Conservation (phyloP, 805 yeast genomes). For the Monosporozyma servazzii region DNA sequence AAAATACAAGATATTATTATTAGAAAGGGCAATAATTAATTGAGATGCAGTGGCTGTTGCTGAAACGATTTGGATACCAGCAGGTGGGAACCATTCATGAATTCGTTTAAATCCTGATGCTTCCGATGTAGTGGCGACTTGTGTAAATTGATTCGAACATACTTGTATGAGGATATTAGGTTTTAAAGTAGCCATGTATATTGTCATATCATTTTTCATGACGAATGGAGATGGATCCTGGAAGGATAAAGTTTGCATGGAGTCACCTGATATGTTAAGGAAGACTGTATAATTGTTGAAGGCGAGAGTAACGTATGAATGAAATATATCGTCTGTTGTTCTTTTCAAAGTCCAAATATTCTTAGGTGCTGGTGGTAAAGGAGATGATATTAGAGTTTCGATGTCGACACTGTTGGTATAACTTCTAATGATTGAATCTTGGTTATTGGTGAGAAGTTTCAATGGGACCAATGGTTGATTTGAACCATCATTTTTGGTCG, state of each 20-base stretch:
- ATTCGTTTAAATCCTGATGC: conserved; percentile 24
- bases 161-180: conserved; percentile 57
- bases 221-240: conserved; percentile 69
- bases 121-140: conserved; percentile 31
- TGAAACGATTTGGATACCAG: conserved; percentile 53
- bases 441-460: conserved; percentile 24
- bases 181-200: conserved; percentile 65
- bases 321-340: conserved; percentile 17
- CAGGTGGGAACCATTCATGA: conserved; percentile 79
- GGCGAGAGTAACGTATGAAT: conserved; percentile 19
- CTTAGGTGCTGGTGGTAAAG: conserved; percentile 57
- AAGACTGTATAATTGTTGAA: conserved; percentile 19
- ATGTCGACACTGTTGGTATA: conserved; percentile 49
- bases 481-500: conserved; percentile 10
- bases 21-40: conserved; percentile 60
- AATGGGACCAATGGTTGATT: conserved; percentile 11
- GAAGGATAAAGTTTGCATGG: conserved; percentile 56
- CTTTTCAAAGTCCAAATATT: conserved; percentile 56
- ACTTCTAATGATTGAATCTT: conserved; percentile 34
- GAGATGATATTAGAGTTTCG: conserved; percentile 60
- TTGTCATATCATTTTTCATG: conserved; percentile 46
- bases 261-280: conserved; percentile 30
- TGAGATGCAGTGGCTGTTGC: conserved; percentile 61
- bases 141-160: conserved; percentile 59
- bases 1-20: conserved; percentile 70